Base-by-base conservation (phyloP, 257 asterid genomes). In the Gentiana dahurica region DNA sequence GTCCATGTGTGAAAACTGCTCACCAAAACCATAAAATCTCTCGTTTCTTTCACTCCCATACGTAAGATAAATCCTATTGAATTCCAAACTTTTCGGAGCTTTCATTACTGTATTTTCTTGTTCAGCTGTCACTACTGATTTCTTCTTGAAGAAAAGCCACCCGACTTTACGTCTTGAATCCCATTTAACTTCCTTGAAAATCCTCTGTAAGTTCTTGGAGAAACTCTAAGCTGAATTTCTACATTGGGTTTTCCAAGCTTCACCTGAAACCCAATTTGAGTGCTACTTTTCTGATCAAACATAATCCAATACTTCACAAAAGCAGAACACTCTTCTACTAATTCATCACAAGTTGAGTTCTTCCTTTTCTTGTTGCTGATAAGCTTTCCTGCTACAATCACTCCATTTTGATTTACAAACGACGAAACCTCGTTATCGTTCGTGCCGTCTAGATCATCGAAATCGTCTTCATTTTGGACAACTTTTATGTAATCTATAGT, bases 1-100 rank as follows among this genome's bases (percentile, higher is more conserved):
- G 58, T 90, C 82, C 84, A 90, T 78, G 50, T 82, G 84, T 56
- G 98, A 82, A 57, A 90, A 90, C 82, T 90, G 96, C 87, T 87
- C 95, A 8, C 98, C 98, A 47, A 91, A 87, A 1, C 98, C 96
- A 61, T 61, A 87, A 53, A 84, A 80, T 62, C 81, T 81, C 80
- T 91, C 96, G n/a, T 56, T 73, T 51, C 57, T 76, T 56, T 91
- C 96, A 69, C 96, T 91, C 12, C 83, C 67, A 71, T 84, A 85
- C 11, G 95, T 91, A 43, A 91, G 12, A 69, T 78, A 82, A 36
- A 91, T 69, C 77, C 95, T 84, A 54, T 81, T 82, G 49, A 84
- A 84, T 32, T 76, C 79, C 51, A 58, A 46, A 41, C 7, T 66
- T 56, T 35, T 70, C 49, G 53, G 75, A 49, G 54, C 76, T 32